Evolutionary conservation across 257 asterid genomes (phyloP).

Genomic region (Fraxinus excelsior): DNA sequence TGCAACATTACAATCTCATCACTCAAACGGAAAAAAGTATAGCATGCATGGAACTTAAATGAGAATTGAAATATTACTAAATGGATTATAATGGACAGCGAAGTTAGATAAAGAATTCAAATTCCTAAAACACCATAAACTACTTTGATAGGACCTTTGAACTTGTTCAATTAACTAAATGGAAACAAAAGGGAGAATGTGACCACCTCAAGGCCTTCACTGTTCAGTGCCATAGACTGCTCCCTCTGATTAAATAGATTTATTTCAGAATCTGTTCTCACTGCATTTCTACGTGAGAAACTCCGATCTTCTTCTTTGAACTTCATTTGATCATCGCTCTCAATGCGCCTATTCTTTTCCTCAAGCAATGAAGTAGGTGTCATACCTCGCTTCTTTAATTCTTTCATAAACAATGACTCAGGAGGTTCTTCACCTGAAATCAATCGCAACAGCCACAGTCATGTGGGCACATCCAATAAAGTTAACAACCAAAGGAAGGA

Average conservation of each 20-base stretch:
- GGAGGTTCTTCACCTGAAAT: conserved; percentile 91
- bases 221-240: conserved; percentile 83
- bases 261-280: conserved; percentile 52
- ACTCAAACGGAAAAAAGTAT: not conserved
- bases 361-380: conserved; percentile 91
- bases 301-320: conserved; percentile 84
- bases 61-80: not conserved
- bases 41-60: not conserved
- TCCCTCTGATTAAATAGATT: conserved; percentile 70
- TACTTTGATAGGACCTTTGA: not conserved
- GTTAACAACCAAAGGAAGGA: conserved; percentile 15
- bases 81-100: not conserved
- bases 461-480: conserved; percentile 1
- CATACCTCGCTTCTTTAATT: conserved; percentile 88
- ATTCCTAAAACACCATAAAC: not conserved
- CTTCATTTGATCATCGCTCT: conserved; percentile 51
- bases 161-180: not conserved
- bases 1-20: not conserved
- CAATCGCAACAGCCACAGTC: not conserved
- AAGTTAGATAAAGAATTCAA: not conserved
- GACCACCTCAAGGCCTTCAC: conserved; percentile 96
- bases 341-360: conserved; percentile 57
- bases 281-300: conserved; percentile 58
- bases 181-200: not conserved
- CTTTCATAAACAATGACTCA: conserved; percentile 91